Evolutionary conservation across 2,329 filamentous ascomycete species (phyloP), one percentile per base, ranked within the genome.

Genomic region (Penicillium paneum): DNA sequence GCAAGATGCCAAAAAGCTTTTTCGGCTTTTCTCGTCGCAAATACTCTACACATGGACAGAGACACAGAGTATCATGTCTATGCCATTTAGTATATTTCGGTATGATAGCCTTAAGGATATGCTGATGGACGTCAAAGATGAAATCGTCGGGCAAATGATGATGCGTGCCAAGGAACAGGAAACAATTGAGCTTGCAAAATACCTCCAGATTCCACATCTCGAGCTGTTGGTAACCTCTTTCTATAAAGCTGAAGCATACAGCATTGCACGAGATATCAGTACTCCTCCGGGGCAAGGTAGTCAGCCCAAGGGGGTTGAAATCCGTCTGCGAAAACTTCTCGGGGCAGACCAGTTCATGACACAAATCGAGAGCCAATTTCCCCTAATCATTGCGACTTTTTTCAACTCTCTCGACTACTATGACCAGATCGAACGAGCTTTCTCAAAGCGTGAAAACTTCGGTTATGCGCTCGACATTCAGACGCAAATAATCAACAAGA

Each of bases 1-100:
- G 21, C 72, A 79, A 24, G 83, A 84, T 41, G 79, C 91, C 0
- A 83, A 81, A 62, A 82, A 87, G 32, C 76, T 99, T 1, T 97
- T 99, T 67, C 78, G 79, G 6, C 78, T 97, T 0, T 99, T 97
- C 67, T 86, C 90, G 7, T 86, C 92, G 2, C 94, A 99, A 66
- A 79, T 99, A 7, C 77, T 97, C 3, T 96, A 90, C 68, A 96
- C 91, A 0, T 99, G 92, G 93, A 82, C 95, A 3, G 85, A 90
- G 58, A 75, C 76, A 0, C 82, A 87, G 55, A 74, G 76, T 1
- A 76, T 96, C 8, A 78, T 82, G n/a, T 79, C 84, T 3, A 89
- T 99, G 45, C 93, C 94, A 0, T 96, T 83, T 66, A 77, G 80
- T n/a, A 89, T 94, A 2, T 99, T 99, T 70, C 88, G 86, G 1